These are phyloP conservation scores for Wallacemonas sp. DNA, from an alignment of 208 protist species.

Conservation along the genomic window DNA sequence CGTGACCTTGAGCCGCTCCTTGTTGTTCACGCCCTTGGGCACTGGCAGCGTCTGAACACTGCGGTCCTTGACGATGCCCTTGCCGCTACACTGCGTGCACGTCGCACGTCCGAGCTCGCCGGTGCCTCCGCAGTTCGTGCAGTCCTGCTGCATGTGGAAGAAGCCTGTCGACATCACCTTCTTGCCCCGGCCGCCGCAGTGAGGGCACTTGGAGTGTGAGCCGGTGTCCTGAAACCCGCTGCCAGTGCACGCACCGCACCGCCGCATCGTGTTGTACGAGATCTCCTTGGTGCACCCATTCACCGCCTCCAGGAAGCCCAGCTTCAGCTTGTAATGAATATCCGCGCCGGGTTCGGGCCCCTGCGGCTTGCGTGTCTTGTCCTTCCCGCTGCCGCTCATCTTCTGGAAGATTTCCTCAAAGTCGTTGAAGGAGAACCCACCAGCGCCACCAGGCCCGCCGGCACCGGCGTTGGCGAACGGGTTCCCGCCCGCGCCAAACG, in stretches of 20 bases:
- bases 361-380: constrained; percentile 82
- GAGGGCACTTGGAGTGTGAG: constrained; percentile 73
- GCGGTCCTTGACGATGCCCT: constrained; percentile 88
- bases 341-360: constrained; percentile 85
- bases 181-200: constrained; percentile 86
- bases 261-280: constrained; percentile 87
- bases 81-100: constrained; percentile 83
- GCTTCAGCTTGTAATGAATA: constrained; percentile 82
- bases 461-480: constrained; percentile 50
- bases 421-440: constrained; percentile 85
- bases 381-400: constrained; percentile 79
- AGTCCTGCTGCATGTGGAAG: constrained; percentile 92
- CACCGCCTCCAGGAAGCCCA: constrained; percentile 85
- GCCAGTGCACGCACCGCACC: constrained; percentile 78
- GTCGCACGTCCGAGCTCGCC: constrained; percentile 76
- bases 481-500: constrained; percentile 49
- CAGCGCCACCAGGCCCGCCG: constrained; percentile 24
- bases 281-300: constrained; percentile 87
- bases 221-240: constrained; percentile 81
- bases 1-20: constrained; percentile 84
- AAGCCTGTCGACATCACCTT: constrained; percentile 91
- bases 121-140: constrained; percentile 85
- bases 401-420: constrained; percentile 91
- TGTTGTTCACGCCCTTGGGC: constrained; percentile 87
- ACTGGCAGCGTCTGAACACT: constrained; percentile 86